These are phyloP conservation scores for Retiboletus flavoniger DNA, from an alignment of 1,284 basidiomycete genomes.

Conservation along the genomic window DNA sequence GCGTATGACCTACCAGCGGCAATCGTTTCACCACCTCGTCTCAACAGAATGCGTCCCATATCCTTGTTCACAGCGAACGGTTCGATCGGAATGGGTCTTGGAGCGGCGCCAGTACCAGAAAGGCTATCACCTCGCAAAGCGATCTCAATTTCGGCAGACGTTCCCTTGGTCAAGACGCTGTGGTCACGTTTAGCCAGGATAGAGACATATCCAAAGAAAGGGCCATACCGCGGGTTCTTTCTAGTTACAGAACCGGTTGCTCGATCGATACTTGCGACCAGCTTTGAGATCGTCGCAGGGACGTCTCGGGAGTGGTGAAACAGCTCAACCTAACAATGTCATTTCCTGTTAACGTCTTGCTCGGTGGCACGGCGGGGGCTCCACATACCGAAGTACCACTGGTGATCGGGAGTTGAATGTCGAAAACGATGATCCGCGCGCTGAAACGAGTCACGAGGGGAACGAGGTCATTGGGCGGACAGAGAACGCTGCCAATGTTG, in stretches of 20 bases:
- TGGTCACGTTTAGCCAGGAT: conserved; percentile 3
- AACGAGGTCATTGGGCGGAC: conserved; percentile 67
- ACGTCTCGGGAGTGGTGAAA: conserved; percentile 95
- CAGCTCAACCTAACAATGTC: conserved; percentile 68
- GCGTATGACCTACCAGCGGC: conserved; percentile 68
- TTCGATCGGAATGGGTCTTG: conserved; percentile 79
- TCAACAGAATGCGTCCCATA: conserved; percentile 89
- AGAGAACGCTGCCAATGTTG: conserved; percentile 86
- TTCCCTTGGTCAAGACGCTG: conserved; percentile 82
- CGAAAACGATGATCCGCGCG: conserved; percentile 92
- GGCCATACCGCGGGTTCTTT: conserved; percentile 71
- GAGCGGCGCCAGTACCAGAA: conserved; percentile 45
- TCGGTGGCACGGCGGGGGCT: not conserved
- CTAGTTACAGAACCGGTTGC: conserved; percentile 74
- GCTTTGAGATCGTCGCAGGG: conserved; percentile 81
- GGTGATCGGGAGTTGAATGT: conserved; percentile 87
- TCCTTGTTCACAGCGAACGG: conserved; percentile 90
- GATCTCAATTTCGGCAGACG: conserved; percentile 85
- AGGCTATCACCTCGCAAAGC: conserved; percentile 60
- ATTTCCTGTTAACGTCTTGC: conserved; percentile 1
- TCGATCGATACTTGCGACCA: conserved; percentile 78
- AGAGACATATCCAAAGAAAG: not conserved
- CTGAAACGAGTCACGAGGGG: conserved; percentile 77
- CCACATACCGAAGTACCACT: conserved; percentile 75
- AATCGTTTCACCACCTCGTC: conserved; percentile 91